Evolutionary conservation across 164 flowering plant species (phyloP), one percentile per base, ranked within the genome.

Genomic region (Vitis amurensis): DNA sequence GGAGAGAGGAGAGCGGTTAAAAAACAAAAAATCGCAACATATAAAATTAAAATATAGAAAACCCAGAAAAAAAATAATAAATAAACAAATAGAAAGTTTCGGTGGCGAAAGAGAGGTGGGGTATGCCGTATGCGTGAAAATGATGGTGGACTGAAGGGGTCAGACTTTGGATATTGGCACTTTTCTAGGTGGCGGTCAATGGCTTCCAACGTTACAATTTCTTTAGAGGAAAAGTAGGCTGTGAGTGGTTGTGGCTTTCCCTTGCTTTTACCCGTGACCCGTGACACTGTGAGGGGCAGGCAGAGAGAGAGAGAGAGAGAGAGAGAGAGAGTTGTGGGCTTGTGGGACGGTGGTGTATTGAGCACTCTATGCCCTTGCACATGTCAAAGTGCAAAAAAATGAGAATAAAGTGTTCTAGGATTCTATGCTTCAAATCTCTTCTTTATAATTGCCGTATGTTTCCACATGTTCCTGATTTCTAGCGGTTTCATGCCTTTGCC

Each of bases 191-290:
- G 61, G 51, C 58, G 58, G 53, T 59, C 69, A 12, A 51, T 44
- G 53, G 53, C 44, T 65, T 52, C 77, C 70, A 74, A 74, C 77
- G 77, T 74, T 74, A 66, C 49, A 69, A 65, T 73, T 73, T 73
- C 52, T 67, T 52, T 9, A 31, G 31, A n/a, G 44, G 4, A 0
- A 37, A 37, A 37, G 44, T 37, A 3, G 10, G 29, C 29, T 57
- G 27, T 16, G 59, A 16, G 29, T 11, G 4, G 44, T 37, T 37
- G 44, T 37, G 44, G 44, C 44, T 23, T 23, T 23, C 27, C 27
- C 27, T 37, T 37, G 44, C 59, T 16, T 57, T 17, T 14, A 48
- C 73, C 62, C 68, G 73, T 71, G 73, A 48, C 73, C 62, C 68
- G 73, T 71, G 73, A 71, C 56, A 47, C 59, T 16, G 9, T 7